Percentiles rank a stretch among this genome's conserved stretches.
Conservation (phyloP, 78 protist genomes). For the Isochrysis galbana region DNA sequence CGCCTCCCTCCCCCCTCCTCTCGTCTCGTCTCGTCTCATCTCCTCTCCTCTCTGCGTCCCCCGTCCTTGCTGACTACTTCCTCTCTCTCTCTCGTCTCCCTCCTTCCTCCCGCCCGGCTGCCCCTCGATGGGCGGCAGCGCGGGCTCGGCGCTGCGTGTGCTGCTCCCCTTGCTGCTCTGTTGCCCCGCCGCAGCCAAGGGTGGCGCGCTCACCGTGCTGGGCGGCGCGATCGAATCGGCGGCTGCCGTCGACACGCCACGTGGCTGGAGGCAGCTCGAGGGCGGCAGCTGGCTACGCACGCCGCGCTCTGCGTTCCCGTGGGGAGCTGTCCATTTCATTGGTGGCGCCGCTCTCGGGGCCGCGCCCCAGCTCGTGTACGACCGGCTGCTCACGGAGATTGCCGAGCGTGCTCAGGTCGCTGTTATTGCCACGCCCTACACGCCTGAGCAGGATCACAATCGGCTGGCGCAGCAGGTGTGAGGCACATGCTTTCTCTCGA, state of each 20-base stretch:
- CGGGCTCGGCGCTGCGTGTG: no score
- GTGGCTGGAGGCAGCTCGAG: neutral
- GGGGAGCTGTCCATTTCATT: neutral
- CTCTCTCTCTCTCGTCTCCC: no score
- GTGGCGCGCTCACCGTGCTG: neutral
- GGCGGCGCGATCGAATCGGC: neutral
- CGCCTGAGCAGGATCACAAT: neutral
- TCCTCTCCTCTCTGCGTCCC: no score
- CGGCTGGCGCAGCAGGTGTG: neutral
- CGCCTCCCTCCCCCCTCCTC: no score
- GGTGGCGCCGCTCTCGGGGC: neutral
- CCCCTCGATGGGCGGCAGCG: no score
- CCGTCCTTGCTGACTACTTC: no score
- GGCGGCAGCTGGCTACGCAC: neutral
- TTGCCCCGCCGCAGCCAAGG: neutral
- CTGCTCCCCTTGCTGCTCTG: neutral
- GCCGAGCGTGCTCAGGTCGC: neutral
- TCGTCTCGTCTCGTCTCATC: no score
- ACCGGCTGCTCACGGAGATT: neutral
- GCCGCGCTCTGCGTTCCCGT: neutral
- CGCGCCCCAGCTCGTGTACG: neutral
- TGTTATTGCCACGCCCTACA: neutral
- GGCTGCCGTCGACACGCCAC: neutral
- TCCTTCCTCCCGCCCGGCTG: no score
- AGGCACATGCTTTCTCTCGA: neutral